Conservation (phyloP, 768 basidiomycete genomes). For the Leccinum longicurvipes region DNA sequence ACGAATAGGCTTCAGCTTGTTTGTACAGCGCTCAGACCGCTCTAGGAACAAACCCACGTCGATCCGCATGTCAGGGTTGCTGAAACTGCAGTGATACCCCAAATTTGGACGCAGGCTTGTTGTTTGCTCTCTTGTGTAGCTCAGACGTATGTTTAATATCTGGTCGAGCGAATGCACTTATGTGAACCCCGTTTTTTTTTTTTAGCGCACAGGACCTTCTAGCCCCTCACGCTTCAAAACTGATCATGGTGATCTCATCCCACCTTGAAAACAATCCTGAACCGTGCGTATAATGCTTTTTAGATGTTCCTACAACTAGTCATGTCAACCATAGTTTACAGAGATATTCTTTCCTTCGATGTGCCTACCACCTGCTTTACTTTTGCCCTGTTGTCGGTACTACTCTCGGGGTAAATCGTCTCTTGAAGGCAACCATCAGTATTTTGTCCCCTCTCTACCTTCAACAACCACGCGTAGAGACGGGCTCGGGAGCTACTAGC, state of each 20-base stretch:
- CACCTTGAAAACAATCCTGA: slow-evolving; percentile 58
- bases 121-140: slow-evolving; percentile 47
- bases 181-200: neutral
- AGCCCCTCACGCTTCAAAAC: slow-evolving; percentile 49
- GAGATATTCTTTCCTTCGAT: slow-evolving; percentile 43
- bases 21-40: slow-evolving; percentile 3
- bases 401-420: slow-evolving; percentile 45
- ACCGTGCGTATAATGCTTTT: slow-evolving; percentile 37
- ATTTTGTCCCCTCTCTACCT: slow-evolving; percentile 48
- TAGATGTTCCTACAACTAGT: neutral
- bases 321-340: slow-evolving; percentile 29
- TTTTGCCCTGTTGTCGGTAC: slow-evolving; percentile 47
- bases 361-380: slow-evolving; percentile 42
- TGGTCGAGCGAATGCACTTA: neutral
- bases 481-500: slow-evolving; percentile 17
- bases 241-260: slow-evolving; percentile 51
- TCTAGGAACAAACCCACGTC: slow-evolving; percentile 45
- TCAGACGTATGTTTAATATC: slow-evolving; percentile 39
- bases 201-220: slow-evolving; percentile 53
- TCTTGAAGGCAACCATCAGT: slow-evolving; percentile 53
- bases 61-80: slow-evolving; percentile 52
- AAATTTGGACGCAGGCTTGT: slow-evolving; percentile 54
- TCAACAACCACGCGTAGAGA: slow-evolving; percentile 32
- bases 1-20: neutral
- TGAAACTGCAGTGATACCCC: slow-evolving; percentile 45